Percentiles rank a stretch among this genome's conserved stretches.
These are phyloP conservation scores for Durusdinium trenchii DNA, from an alignment of 73 alveolate genomes.

Conservation along the genomic window DNA sequence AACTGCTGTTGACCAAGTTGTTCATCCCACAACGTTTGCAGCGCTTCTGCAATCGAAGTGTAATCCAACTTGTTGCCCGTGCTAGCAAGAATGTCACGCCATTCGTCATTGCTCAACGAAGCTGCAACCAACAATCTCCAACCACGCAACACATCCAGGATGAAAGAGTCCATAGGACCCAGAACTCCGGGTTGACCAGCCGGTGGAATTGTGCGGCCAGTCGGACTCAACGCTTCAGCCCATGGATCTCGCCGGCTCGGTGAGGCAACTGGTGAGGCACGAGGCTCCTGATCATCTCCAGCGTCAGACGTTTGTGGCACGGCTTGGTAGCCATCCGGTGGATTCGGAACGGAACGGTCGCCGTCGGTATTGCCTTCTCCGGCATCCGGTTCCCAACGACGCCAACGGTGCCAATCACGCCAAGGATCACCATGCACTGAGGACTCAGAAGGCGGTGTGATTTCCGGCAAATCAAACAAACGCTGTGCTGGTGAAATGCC, in stretches of 20 bases:
- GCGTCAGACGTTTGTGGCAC: no score
- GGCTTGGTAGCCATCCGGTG: no score
- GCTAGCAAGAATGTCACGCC: conserved; percentile 6
- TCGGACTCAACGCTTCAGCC: not conserved
- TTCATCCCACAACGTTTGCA: conserved; percentile 40
- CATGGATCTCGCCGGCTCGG: not conserved
- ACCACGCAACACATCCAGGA: conserved; percentile 58
- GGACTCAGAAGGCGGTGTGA: not conserved
- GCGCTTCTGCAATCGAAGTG: not conserved
- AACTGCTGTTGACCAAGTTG: conserved; percentile 8
- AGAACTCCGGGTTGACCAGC: not conserved
- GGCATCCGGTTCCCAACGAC: not conserved
- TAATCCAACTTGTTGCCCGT: conserved; percentile 29
- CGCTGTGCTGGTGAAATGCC: not conserved
- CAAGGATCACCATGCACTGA: not conserved
- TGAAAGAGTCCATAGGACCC: not conserved
- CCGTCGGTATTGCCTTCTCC: not conserved
- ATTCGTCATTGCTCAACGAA: not conserved
- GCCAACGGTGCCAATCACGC: not conserved
- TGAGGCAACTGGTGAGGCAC: no score
- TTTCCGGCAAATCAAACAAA: not conserved
- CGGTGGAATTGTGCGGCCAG: not conserved
- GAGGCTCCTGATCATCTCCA: no score
- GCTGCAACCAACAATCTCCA: conserved; percentile 25
- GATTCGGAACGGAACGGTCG: not conserved